Base-by-base conservation (phyloP, 306 rosid species). In the Quercus ilex region DNA sequence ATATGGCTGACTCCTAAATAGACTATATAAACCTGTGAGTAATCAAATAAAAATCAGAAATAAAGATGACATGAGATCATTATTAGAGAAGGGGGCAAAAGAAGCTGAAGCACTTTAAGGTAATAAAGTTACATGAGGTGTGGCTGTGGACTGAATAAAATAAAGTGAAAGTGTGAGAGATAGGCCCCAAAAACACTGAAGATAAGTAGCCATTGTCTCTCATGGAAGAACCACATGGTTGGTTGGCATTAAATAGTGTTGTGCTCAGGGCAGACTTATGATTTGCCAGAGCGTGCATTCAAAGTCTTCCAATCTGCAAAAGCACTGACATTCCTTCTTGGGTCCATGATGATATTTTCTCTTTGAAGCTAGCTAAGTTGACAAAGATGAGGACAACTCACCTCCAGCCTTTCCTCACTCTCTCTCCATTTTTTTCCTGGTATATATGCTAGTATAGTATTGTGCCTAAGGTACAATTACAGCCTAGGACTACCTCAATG, bases 21-120 rank as follows among this genome's bases (percentile, higher is more conserved):
- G 38, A 89, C 89, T 71, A 87, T 83, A 78, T 87, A 84, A 57
- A 89, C 88, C 91, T 89, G 84, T 69, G 46, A 17, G 55, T 59
- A 73, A 59, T 21, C 25, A 8, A 73, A n/a, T 7, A 41, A 33
- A 38, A 23, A 63, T 41, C 13, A 30, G 12, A 67, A 65, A n/a
- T 46, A 74, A 59, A 79, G 11, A 62, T 20, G n/a, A 20, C 59
- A 51, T 69, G n/a, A 17, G 19, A 28, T 49, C 31, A 76, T 33
- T 56, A 59, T n/a, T 68, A 31, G 33, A 31, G 6, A 70, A 60
- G 73, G n/a, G 4, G 21, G 51, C 43, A 33, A 46, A 35, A 70
- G 55, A 70, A 49, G 31, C 28, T 11, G 60, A 59, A 72, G 17
- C 17, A 46, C 53, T 79, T 78, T 49, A 25, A 11, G 35, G 59